Conservation (phyloP, 371 early-diverging fungal species). For the Actinomucor elegans region DNA sequence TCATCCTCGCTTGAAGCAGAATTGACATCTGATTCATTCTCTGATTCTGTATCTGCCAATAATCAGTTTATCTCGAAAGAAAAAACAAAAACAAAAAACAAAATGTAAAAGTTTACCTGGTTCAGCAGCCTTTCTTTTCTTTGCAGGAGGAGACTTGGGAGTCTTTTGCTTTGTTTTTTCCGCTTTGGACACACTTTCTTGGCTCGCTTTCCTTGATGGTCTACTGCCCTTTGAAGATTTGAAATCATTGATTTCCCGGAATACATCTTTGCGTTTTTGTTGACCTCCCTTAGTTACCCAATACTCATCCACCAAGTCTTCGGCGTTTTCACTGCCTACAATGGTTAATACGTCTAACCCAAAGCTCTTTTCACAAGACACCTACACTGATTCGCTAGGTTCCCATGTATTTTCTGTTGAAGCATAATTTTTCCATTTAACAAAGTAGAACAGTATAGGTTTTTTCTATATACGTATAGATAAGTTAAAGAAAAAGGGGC, state of each 20-base stretch:
- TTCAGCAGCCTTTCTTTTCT: neutral
- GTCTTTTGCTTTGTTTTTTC: neutral
- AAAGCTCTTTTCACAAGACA: neutral
- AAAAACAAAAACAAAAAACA: no score
- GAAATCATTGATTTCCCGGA: no score
- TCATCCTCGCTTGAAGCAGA: neutral
- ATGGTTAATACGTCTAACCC: neutral
- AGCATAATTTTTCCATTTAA: slow-evolving; percentile 19
- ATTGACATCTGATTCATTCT: neutral
- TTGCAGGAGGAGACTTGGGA: neutral
- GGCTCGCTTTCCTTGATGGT: no score
- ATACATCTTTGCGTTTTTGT: slow-evolving; percentile 1
- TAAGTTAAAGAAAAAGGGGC: no score
- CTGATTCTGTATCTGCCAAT: neutral
- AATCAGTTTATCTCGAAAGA: no score
- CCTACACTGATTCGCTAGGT: slow-evolving; percentile 10
- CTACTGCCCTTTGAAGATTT: no score
- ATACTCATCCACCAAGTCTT: slow-evolving; percentile 4
- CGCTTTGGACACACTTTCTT: neutral
- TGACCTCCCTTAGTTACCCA: slow-evolving; percentile 9
- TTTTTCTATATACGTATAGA: neutral
- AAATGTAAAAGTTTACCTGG: no score
- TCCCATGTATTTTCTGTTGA: slow-evolving; percentile 17
- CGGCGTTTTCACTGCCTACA: slow-evolving; percentile 1
- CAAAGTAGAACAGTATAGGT: neutral